Conservation (phyloP, 495 filamentous ascomycete genomes). For the Alectoria sarmentosa region DNA sequence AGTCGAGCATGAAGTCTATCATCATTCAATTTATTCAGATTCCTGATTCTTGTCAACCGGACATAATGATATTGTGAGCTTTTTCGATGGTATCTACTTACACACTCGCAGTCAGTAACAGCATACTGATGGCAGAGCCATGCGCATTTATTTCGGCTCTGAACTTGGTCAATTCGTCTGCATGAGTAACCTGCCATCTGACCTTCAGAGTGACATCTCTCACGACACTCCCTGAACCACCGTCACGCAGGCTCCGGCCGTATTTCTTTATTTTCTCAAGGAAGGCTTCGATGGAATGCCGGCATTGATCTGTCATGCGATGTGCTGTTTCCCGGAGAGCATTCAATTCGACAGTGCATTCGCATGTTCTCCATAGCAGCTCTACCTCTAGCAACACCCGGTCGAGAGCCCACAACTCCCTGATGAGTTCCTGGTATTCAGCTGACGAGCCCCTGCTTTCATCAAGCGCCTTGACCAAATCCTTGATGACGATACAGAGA, state of each 20-base stretch:
- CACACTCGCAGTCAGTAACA: not conserved
- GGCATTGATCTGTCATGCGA: constrained; percentile 15
- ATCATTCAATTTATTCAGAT: not conserved
- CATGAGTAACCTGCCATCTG: constrained; percentile 5
- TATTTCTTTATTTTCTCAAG: constrained; percentile 11
- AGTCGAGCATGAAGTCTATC: not conserved
- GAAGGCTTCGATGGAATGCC: constrained; percentile 13
- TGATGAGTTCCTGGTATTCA: constrained; percentile 28
- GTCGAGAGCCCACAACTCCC: constrained; percentile 29
- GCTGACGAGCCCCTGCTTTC: constrained; percentile 26
- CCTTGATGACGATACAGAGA: constrained; percentile 29
- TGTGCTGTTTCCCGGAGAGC: constrained; percentile 18
- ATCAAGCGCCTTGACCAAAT: constrained; percentile 28
- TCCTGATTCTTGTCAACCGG: too few relatives aligned
- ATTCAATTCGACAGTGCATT: constrained; percentile 13
- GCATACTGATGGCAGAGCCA: constrained; percentile 8
- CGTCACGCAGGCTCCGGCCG: constrained; percentile 3
- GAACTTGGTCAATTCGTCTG: constrained; percentile 6
- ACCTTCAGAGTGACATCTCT: constrained; percentile 22
- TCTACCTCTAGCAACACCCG: constrained; percentile 27
- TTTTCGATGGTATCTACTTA: not conserved
- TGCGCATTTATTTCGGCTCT: constrained; percentile 12
- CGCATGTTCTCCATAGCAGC: constrained; percentile 13
- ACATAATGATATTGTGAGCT: too few relatives aligned
- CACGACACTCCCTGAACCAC: constrained; percentile 13